phyloP scores from a whole-genome alignment of 129 eudicot genomes.

The Centella asiatica region DNA sequence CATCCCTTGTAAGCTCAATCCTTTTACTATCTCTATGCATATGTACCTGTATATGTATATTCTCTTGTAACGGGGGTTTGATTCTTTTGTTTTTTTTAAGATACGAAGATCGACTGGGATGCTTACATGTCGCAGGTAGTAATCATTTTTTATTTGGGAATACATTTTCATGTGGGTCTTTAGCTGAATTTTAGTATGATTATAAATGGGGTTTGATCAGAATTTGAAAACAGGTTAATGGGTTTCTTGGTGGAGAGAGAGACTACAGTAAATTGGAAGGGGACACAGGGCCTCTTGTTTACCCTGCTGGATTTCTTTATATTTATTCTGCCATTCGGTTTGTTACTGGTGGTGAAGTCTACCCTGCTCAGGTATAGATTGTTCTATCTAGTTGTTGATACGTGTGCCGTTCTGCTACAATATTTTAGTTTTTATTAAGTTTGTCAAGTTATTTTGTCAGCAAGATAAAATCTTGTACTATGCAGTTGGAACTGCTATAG shows the following conservation, averaged over 20 bases:
- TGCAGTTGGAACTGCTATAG: background rate
- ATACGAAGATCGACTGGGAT: slow-evolving; percentile 95
- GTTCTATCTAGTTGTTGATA: background rate
- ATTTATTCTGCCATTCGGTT: slow-evolving; percentile 64
- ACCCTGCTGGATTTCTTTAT: slow-evolving; percentile 94
- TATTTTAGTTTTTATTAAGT: background rate
- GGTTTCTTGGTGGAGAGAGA: slow-evolving; percentile 80
- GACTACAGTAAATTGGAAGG: slow-evolving; percentile 82
- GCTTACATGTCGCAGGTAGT: slow-evolving; percentile 91
- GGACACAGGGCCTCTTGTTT: slow-evolving; percentile 92
- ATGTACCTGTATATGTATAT: background rate
- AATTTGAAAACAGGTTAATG: slow-evolving; percentile 43
- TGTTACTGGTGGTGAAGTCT: slow-evolving; percentile 72
- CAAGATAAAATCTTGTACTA: background rate
- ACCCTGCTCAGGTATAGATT: slow-evolving; percentile 64
- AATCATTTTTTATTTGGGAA: background rate
- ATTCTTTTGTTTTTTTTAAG: slow-evolving; percentile 19
- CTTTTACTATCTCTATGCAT: background rate
- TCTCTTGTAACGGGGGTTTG: slow-evolving; percentile 1
- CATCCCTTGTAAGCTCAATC: slow-evolving; percentile 58
- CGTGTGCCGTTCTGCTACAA: background rate
- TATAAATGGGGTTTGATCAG: slow-evolving; percentile 1
- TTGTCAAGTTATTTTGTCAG: background rate
- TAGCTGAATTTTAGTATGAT: background rate
- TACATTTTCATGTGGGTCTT: background rate